Percentiles rank a stretch among this genome's conserved stretches.
phyloP scores from a whole-genome alignment of 2,329 filamentous ascomycete species.

The Alternaria ventricosa region DNA sequence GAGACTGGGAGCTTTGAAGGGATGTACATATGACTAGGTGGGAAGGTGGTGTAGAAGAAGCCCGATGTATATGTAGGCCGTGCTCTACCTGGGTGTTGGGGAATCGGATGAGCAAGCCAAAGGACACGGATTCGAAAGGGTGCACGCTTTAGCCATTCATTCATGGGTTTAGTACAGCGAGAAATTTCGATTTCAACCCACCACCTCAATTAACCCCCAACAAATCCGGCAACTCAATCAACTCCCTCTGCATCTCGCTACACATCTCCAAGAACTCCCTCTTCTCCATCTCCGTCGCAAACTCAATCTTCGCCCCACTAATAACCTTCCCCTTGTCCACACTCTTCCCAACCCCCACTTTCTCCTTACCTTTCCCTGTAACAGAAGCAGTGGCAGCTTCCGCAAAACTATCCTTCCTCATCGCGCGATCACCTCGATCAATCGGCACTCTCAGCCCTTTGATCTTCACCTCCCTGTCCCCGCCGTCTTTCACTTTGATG shows the following conservation, averaged over 20 bases:
- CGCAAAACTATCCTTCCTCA: constrained; percentile 31
- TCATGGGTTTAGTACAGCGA: too few relatives aligned
- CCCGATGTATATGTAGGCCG: too few relatives aligned
- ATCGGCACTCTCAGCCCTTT: constrained; percentile 51
- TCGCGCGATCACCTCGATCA: constrained; percentile 18
- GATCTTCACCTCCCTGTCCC: constrained; percentile 48
- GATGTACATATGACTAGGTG: too few relatives aligned
- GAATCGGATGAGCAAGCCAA: too few relatives aligned
- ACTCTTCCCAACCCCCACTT: constrained; percentile 10
- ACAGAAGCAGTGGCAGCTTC: not conserved
- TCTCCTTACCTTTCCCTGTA: constrained; percentile 15
- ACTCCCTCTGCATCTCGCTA: constrained; percentile 46
- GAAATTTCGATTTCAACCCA: too few relatives aligned
- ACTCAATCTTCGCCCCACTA: constrained; percentile 53
- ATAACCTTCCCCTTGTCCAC: constrained; percentile 49
- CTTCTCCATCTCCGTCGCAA: constrained; percentile 52
- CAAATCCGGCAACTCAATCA: constrained; percentile 50
- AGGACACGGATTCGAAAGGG: too few relatives aligned
- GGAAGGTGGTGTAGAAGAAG: too few relatives aligned
- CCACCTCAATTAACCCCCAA: constrained; percentile 33
- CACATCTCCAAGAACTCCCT: constrained; percentile 48
- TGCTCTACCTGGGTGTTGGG: too few relatives aligned
- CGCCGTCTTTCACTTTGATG: constrained; percentile 51
- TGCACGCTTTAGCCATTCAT: too few relatives aligned
- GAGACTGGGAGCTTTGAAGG: too few relatives aligned